These are phyloP conservation scores for Diplogelasinospora grovesii DNA, from an alignment of 495 filamentous ascomycete species.

Conservation along the genomic window DNA sequence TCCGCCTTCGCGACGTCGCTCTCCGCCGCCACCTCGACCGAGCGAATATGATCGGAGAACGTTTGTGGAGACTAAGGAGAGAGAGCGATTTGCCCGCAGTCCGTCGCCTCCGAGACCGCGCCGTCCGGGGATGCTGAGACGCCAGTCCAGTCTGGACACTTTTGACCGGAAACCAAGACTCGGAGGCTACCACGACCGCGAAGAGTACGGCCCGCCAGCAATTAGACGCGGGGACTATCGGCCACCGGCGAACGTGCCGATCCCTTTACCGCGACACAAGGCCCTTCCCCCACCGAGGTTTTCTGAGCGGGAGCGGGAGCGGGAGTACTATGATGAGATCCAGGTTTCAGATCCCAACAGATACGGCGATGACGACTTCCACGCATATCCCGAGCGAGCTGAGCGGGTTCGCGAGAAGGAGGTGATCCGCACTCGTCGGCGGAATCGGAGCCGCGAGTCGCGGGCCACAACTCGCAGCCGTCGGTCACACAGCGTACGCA, in stretches of 20 bases:
- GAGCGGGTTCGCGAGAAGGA: conserved; percentile 47
- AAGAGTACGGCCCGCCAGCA: conserved; percentile 40
- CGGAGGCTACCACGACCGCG: conserved; percentile 41
- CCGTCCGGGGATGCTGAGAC: conserved; percentile 27
- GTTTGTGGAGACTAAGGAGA: conserved; percentile 29
- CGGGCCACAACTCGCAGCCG: conserved; percentile 19
- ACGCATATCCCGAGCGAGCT: conserved; percentile 47
- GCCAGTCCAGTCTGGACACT: conserved; percentile 42
- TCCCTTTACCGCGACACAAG: conserved; percentile 45
- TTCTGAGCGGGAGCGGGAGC: conserved; percentile 49
- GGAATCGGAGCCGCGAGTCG: conserved; percentile 30
- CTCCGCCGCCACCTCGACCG: conserved; percentile 23
- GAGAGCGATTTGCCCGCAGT: conserved; percentile 26
- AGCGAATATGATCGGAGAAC: conserved; percentile 28
- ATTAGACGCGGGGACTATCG: conserved; percentile 31
- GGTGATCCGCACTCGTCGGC: conserved; percentile 33
- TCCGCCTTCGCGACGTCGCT: conserved; percentile 8
- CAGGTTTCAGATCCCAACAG: conserved; percentile 59
- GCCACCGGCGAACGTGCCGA: conserved; percentile 43
- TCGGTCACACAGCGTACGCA: conserved; percentile 22
- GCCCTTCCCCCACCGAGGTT: conserved; percentile 40
- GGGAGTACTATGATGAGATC: conserved; percentile 52
- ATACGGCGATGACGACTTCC: conserved; percentile 63
- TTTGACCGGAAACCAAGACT: conserved; percentile 45
- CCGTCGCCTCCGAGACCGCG: conserved; percentile 28